A percentile compares a stretch with the other conserved stretches of the same genome.
Conservation (phyloP, 148 eudicot species). For the Camellia sinensis region DNA sequence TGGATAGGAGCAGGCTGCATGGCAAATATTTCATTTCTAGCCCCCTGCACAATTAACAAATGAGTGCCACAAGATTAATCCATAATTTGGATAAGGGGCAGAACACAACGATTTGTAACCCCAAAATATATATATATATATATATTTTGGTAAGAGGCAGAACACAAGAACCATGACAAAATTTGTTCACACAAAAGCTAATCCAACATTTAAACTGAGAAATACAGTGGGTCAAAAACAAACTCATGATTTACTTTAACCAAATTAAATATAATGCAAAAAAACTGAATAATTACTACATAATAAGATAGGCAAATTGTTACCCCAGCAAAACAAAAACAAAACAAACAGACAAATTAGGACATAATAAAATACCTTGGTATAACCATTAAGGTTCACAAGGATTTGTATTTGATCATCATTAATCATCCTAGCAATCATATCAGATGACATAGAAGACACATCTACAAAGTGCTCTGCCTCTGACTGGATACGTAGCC, state of each 20-base stretch:
- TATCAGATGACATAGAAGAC: slow-evolving; percentile 84
- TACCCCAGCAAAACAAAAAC: no score
- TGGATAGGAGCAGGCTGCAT: slow-evolving; percentile 99
- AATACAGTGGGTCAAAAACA: neutral
- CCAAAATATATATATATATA: no score
- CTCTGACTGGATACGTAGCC: slow-evolving; percentile 81
- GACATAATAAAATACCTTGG: slow-evolving; percentile 54
- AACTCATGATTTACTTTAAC: neutral
- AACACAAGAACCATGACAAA: neutral
- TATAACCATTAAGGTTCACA: slow-evolving; percentile 91
- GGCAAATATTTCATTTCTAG: slow-evolving; percentile 96
- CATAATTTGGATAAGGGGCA: neutral
- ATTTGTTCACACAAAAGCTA: neutral
- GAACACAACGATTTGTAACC: no score
- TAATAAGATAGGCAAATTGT: neutral
- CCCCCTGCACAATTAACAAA: slow-evolving; percentile 58
- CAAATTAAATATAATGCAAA: neutral
- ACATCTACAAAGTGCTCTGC: slow-evolving; percentile 89
- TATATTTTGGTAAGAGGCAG: neutral
- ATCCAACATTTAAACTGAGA: neutral
- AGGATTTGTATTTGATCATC: slow-evolving; percentile 86
- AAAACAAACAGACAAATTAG: neutral
- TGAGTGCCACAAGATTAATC: neutral
- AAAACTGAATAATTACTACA: neutral
- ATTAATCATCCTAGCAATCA: slow-evolving; percentile 78